These are phyloP conservation scores for Trypanosoma mega DNA, from an alignment of 208 protist genomes.

Conservation along the genomic window DNA sequence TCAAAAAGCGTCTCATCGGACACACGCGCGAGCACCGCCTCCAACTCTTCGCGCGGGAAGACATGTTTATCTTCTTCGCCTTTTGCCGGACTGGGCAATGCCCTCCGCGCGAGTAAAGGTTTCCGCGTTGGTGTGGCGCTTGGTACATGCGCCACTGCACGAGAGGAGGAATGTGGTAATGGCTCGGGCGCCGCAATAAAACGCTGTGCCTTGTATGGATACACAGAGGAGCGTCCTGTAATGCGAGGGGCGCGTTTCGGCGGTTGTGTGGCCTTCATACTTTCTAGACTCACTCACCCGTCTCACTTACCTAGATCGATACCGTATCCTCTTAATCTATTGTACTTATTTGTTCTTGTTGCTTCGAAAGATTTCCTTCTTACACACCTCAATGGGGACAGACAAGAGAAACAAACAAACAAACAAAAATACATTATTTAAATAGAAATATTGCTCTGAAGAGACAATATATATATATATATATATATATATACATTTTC, in stretches of 20 bases:
- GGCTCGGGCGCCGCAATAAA: constrained; percentile 1
- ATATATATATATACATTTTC: constrained; percentile 2
- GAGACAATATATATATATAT: neutral
- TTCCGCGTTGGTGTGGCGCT: too few species aligned
- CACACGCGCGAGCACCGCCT: constrained; percentile 1
- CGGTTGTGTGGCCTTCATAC: too few species aligned
- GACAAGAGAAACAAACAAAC: neutral
- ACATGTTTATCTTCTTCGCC: neutral
- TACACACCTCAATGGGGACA: neutral
- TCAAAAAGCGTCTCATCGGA: constrained; percentile 6
- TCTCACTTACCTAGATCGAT: too few species aligned
- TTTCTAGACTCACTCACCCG: too few species aligned
- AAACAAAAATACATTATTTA: too few species aligned
- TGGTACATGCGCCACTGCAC: too few species aligned
- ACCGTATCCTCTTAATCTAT: too few species aligned
- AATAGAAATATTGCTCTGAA: too few species aligned
- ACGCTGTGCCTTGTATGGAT: constrained; percentile 17
- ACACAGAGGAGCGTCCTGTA: constrained; percentile 13
- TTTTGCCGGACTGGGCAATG: too few species aligned
- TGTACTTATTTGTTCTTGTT: too few species aligned
- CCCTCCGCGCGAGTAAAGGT: too few species aligned
- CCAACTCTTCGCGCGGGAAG: neutral
- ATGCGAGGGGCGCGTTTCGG: neutral
- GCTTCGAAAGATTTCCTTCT: neutral
- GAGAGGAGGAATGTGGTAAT: neutral